Evolutionary conservation across 345 rosid genomes (phyloP), one percentile per base, ranked within the genome.

Genomic region (Cardamine chenopodiifolia): DNA sequence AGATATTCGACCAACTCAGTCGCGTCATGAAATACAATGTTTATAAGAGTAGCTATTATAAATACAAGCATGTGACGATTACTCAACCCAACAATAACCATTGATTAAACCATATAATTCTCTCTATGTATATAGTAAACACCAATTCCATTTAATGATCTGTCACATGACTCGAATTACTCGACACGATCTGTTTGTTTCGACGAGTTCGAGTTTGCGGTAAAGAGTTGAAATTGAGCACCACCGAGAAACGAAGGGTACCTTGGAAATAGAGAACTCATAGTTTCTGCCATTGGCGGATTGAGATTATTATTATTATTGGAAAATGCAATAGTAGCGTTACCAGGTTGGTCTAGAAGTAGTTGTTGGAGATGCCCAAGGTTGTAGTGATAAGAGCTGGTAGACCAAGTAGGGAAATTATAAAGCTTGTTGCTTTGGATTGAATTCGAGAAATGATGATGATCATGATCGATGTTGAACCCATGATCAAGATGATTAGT

Each of bases 341-440:
- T 73, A 35, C 94, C 91, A 54, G 83, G 79, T 25, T 86, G 93
- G 56, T 91, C 86, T 48, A 84, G 42, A 13, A 87, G 54, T 18
- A 91, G 84, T 20, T 87, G 80, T 74, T 74, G 86, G 37, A 91
- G 76, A 72, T 86, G 85, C 67, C 84, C 91, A 78, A 82, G 80
- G 37, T 85, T 85, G 54, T 67, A 84, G 48, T 83, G 80, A 18
- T 83, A 32, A 61, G 88, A 81, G 58, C 73, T 77, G 6, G 25
- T 20, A 78, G 77, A 71, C 48, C 79, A 19, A 73, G 68, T 45
- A 85, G 79, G 42, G 18, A 54, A 50, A 60, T n/a, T n/a, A n/a
- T 9, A 75, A 52, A 61, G 14, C 39, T 52, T 75, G 64, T 60
- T 29, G 50, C 70, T 68, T 73, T 56, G 86, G 79, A 40, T 81